Conservation (phyloP, 345 rosid genomes). For the Crucihimalaya himalaica region DNA sequence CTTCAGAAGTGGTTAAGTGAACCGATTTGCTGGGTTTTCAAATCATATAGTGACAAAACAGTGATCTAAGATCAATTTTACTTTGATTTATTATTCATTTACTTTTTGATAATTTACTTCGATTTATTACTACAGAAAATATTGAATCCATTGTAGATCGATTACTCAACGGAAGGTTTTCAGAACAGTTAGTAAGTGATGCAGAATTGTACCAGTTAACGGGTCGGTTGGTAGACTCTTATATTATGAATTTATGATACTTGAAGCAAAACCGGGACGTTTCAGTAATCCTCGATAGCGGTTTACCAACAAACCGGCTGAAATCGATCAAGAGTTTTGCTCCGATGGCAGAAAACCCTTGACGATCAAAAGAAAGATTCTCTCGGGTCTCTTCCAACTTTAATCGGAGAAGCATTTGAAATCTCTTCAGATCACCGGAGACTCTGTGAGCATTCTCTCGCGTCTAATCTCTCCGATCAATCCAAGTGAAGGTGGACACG, state of each 20-base stretch:
- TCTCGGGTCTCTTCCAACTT: background rate
- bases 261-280: too few relatives aligned
- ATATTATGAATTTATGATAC: background rate
- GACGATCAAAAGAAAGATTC: constrained; percentile 28
- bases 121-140: background rate
- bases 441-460: background rate
- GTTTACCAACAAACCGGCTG: constrained; percentile 12
- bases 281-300: too few relatives aligned
- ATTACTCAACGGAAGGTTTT: background rate
- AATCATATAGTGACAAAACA: background rate
- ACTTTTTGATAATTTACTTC: background rate
- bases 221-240: background rate
- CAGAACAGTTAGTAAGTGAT: too few relatives aligned
- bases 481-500: background rate
- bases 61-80: background rate
- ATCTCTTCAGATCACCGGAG: constrained; percentile 9
- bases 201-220: background rate
- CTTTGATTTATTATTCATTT: background rate
- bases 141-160: background rate
- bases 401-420: constrained; percentile 1
- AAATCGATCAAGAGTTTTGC: background rate
- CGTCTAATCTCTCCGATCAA: background rate
- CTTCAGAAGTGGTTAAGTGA: background rate
- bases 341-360: constrained; percentile 35
- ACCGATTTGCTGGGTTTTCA: background rate